Conservation (phyloP, 257 asterid genomes). For the Scutellaria baicalensis region DNA sequence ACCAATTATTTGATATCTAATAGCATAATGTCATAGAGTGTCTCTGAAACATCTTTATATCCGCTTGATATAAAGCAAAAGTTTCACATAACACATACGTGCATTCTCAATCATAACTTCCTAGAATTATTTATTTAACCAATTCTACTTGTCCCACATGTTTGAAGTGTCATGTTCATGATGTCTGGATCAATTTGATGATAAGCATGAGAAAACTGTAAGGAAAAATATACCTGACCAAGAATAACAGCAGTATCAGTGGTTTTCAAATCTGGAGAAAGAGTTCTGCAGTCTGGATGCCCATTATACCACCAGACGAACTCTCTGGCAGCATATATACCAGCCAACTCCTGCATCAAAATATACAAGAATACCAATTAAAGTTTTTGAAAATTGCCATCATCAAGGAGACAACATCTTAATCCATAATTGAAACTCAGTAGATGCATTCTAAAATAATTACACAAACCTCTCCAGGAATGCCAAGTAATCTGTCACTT, state of each 20-base stretch:
- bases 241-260: conserved; percentile 80
- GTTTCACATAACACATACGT: neutral
- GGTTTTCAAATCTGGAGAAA: conserved; percentile 70
- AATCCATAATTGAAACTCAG: neutral
- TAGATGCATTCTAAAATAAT: neutral
- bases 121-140: neutral
- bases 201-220: neutral
- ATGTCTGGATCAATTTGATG: neutral
- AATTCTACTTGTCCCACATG: neutral
- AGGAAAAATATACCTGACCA: conserved; percentile 60
- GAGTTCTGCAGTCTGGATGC: conserved; percentile 76
- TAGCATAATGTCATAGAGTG: too few species aligned
- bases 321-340: conserved; percentile 78
- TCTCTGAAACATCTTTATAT: neutral
- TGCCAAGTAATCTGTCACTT: conserved; percentile 81
- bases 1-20: neutral
- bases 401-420: neutral
- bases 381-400: neutral
- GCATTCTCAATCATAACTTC: neutral
- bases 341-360: conserved; percentile 47
- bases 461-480: conserved; percentile 71
- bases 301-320: conserved; percentile 99
- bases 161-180: neutral
- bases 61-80: neutral
- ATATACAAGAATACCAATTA: conserved; percentile 3